A percentile compares a stretch with the other conserved stretches of the same genome.
Conservation (phyloP, 139 green algal species). For the Gonium pectorale region DNA sequence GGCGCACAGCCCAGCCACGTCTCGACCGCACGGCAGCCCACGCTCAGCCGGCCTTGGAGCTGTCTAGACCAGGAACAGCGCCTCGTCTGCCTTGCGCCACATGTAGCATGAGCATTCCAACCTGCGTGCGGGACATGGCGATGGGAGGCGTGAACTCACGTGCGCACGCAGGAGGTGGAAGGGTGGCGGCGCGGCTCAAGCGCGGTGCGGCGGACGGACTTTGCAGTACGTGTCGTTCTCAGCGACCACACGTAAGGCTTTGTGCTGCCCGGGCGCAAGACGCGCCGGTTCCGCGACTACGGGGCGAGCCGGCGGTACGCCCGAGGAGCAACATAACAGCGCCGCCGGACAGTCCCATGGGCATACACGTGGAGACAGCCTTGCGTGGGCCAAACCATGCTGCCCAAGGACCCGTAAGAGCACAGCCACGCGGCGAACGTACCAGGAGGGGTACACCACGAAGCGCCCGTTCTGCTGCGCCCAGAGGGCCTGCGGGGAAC, state of each 20-base stretch:
- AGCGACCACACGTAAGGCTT: neutral
- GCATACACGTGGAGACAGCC: neutral
- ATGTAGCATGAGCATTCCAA: constrained; percentile 73
- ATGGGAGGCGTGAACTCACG: neutral
- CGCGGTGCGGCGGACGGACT: neutral
- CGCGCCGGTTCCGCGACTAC: no score
- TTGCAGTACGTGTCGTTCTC: neutral
- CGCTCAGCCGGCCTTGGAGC: no score
- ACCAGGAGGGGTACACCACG: constrained; percentile 69
- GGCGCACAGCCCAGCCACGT: no score
- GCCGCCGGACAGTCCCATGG: neutral
- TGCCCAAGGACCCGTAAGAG: neutral
- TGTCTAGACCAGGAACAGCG: constrained; percentile 59
- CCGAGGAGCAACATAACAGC: neutral
- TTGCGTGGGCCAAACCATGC: neutral
- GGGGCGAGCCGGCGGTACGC: neutral
- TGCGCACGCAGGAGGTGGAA: neutral
- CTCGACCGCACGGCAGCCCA: no score
- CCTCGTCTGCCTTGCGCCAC: constrained; percentile 72
- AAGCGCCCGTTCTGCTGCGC: constrained; percentile 53
- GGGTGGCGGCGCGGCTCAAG: neutral
- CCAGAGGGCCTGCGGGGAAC: constrained; percentile 63
- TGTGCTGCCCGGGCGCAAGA: neutral
- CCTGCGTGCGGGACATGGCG: constrained; percentile 45
- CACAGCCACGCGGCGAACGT: neutral